Evolutionary conservation across 2,329 filamentous ascomycete species (phyloP), one percentile per base, ranked within the genome.

Genomic region (Plenodomus biglobosus): DNA sequence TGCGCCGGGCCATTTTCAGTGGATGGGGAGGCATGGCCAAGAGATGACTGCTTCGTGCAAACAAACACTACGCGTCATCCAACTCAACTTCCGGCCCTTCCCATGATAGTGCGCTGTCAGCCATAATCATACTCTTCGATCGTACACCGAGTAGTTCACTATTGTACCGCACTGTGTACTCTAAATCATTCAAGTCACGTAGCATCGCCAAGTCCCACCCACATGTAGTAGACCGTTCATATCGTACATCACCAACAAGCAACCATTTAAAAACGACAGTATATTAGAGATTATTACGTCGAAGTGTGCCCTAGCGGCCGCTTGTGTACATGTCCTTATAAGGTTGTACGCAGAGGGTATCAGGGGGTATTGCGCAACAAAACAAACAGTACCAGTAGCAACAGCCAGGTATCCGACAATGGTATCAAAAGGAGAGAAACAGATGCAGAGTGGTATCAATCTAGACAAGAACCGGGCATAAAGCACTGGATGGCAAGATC

Each of bases 371-470:
- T 70, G 49, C 62, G 68, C 68, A 60, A 60, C 64, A 63, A 71
- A 68, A 50, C 57, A 64, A 58, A 32, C 27, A 32, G 27, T 32
- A 32, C 27, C 27, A 32, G 13, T 32, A 32, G 27, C 27, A 32
- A 32, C 27, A 32, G 27, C 27, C 13, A 32, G 27, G 27, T 32
- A 32, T 32, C 27, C 27, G 53, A 62, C 60, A 61, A 55, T 70
- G 69, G 67, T 70, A 72, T 68, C 68, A 71, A 71, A 69, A 69
- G 46, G 59, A 67, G 59, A 68, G 56, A 66, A 69, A 65, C 59
- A 67, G 61, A 55, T 65, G 66, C 64, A 70, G 53, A 68, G 70
- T 73, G 71, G 69, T 73, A 73, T 72, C 71, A 73, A 71, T 72
- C 70, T 73, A 71, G 69, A 69, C 64, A 69, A 68, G 62, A 62